Evolutionary conservation across 179 eudicot species (phyloP), one percentile per base, ranked within the genome.

Genomic region (Silene vulgaris): DNA sequence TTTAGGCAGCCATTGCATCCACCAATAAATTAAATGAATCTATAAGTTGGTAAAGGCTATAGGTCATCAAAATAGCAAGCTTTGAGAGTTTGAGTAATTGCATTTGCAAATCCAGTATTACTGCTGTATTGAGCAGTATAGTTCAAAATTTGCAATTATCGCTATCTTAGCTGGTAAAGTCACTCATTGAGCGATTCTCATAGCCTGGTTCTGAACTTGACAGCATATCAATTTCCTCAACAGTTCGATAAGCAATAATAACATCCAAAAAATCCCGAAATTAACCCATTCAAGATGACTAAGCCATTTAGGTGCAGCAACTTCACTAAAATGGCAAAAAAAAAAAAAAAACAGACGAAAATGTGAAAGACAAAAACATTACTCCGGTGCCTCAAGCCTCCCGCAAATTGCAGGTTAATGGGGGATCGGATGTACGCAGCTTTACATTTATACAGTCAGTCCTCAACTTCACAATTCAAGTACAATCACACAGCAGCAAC

Each of bases 11-110:
- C 14, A 40, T 45, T 61, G 40, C 70, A 68, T 48, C 32, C 4
- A 32, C 0, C 28, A 72, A 61, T 65, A 54, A 73, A 59, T 20
- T 65, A 26, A 3, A 16, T 48, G 45, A 16, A 16, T 23, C 65
- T 61, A 70, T 7, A 70, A 61, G 20, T 16, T 32, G 45, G 40
- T 8, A 35, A n/a, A n/a, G n/a, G n/a, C n/a, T 23, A 23, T n/a
- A 32, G 28, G 20, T 65, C 48, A 66, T 37, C 52, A 67, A 67
- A n/a, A 35, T 40, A 67, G 54, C 71, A 66, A 7, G 54, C 21
- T 67, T 35, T 65, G 4, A 35, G 40, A 35, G 40, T 35, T 35
- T 37, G 14, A 56, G 20, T 35, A 66, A 66, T n/a, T 66, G 52
- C 48, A 17, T 66, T 16, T n/a, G 28, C 4, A 26, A 62, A 62